phyloP scores from a whole-genome alignment of 257 asterid genomes.

The Nicotiana obtusifolia region DNA sequence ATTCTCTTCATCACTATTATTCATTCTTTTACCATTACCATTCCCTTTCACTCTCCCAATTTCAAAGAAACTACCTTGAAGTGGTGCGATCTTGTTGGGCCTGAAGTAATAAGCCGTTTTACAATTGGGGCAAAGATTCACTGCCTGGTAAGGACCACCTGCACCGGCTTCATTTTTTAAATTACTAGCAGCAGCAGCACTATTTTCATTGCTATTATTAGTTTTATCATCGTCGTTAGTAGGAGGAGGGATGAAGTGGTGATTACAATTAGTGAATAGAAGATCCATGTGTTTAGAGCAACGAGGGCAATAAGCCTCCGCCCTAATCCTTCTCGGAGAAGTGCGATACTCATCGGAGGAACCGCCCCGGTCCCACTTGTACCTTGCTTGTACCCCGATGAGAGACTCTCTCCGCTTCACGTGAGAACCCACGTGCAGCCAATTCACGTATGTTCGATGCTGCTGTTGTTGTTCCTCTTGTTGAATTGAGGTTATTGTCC shows the following conservation, averaged over 20 bases:
- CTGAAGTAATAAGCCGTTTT: conserved; percentile 80
- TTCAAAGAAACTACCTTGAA: conserved; percentile 83
- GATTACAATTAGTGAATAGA: conserved; percentile 56
- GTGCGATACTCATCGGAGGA: conserved; percentile 21
- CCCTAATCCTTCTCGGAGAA: conserved; percentile 60
- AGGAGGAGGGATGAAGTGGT: conserved; percentile 55
- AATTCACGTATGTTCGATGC: conserved; percentile 32
- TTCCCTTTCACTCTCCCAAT: conserved; percentile 58
- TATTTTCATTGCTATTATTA: not conserved
- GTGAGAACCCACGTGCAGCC: conserved; percentile 40
- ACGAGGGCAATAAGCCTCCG: conserved; percentile 92
- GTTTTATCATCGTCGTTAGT: not conserved
- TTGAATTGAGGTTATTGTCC: not conserved
- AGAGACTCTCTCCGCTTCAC: conserved; percentile 49
- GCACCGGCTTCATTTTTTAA: not conserved
- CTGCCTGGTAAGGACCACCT: conserved; percentile 57
- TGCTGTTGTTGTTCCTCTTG: conserved; percentile 20
- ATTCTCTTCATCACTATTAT: conserved; percentile 39
- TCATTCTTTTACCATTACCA: conserved; percentile 34
- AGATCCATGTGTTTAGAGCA: conserved; percentile 93
- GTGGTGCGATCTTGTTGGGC: conserved; percentile 69
- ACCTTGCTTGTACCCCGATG: conserved; percentile 68
- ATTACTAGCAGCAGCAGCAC: not conserved
- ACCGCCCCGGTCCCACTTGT: conserved; percentile 54
- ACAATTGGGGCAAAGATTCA: conserved; percentile 86